Base-by-base conservation (phyloP, 2,329 filamentous ascomycete genomes). In the Plectosphaerella plurivora region DNA sequence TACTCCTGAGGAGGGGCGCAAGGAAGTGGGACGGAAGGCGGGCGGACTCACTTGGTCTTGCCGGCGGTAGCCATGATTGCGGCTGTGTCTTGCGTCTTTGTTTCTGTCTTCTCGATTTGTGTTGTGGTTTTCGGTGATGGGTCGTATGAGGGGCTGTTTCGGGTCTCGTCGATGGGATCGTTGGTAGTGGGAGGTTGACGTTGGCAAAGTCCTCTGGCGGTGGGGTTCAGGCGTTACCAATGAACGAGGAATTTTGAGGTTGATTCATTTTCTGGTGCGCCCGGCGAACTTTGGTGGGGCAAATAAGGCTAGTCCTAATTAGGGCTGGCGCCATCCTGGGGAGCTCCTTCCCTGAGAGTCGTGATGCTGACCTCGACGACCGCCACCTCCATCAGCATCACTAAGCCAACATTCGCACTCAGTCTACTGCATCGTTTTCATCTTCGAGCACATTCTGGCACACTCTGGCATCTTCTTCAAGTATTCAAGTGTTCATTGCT, bases 251-350 rank as follows among this genome's bases (percentile, higher is more conserved):
- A 50, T 50, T 50, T 50, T 50, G 48, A 44, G 22, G 37, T 35
- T 37, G 47, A 41, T 49, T 41, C 47, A 49, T 49, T 50, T 50
- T 39, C 22, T 50, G 48, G 37, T 44, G 48, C 39, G 48, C 25
- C 25, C 48, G 24, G 39, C 37, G 25, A 22, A 50, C 20, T n/a
- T 28, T n/a, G 25, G 48, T 50, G 48, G 48, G 39, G 48, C 36
- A 18, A 35, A 28, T 8, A 9, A 9, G 15, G 16, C 46, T 39
- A 48, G 46, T 10, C 46, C 16, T 1, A 11, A 7, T 41, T 41
- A 7, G 37, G 37, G 16, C 16, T 41, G 14, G 37, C 11, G 37
- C 16, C 37, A 3, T 18, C 16, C 37, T 18, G 10, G 28, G 28
- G 28, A 33, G 28, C 28, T 33, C 28, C 28, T 33, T 33, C 28